Conservation (phyloP, 164 flowering plant species). For the Akebia trifoliata region DNA sequence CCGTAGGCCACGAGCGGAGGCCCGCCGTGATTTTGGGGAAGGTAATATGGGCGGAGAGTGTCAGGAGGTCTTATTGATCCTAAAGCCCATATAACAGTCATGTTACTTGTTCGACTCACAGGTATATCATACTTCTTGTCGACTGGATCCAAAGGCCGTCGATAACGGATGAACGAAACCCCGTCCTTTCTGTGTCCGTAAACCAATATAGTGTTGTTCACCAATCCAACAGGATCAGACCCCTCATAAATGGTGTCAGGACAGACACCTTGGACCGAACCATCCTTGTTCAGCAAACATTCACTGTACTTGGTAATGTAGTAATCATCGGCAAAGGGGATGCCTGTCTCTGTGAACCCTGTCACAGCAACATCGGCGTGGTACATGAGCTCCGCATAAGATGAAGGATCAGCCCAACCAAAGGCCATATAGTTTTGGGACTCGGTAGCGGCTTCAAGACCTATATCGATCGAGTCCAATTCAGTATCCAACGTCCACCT, state of each 20-base stretch:
- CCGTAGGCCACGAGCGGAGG: constrained; percentile 46
- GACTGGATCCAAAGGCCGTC: constrained; percentile 45
- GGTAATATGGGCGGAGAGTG: constrained; percentile 65
- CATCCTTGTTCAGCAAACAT: constrained; percentile 61
- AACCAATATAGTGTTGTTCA: constrained; percentile 63
- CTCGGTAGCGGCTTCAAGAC: constrained; percentile 68
- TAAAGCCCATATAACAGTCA: constrained; percentile 91
- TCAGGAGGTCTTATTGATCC: constrained; percentile 90
- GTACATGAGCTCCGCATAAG: constrained; percentile 48
- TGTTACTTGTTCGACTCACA: constrained; percentile 42
- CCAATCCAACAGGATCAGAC: constrained; percentile 39
- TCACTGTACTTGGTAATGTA: constrained; percentile 74
- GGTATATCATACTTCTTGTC: constrained; percentile 65
- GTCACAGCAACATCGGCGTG: constrained; percentile 75
- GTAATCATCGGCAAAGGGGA: constrained; percentile 85
- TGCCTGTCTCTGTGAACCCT: constrained; percentile 75
- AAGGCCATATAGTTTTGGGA: constrained; percentile 74
- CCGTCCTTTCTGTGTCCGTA: constrained; percentile 94
- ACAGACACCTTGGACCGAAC: constrained; percentile 71
- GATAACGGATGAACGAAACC: constrained; percentile 74
- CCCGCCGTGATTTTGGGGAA: constrained; percentile 87
- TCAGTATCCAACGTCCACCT: constrained; percentile 66
- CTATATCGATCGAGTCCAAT: constrained; percentile 56
- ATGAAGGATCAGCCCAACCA: constrained; percentile 77
- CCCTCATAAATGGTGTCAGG: constrained; percentile 71